A percentile compares a stretch with the other conserved stretches of the same genome.
Evolutionary conservation across 2,329 filamentous ascomycete species (phyloP).

Genomic region (Ceratocystis variospora): DNA sequence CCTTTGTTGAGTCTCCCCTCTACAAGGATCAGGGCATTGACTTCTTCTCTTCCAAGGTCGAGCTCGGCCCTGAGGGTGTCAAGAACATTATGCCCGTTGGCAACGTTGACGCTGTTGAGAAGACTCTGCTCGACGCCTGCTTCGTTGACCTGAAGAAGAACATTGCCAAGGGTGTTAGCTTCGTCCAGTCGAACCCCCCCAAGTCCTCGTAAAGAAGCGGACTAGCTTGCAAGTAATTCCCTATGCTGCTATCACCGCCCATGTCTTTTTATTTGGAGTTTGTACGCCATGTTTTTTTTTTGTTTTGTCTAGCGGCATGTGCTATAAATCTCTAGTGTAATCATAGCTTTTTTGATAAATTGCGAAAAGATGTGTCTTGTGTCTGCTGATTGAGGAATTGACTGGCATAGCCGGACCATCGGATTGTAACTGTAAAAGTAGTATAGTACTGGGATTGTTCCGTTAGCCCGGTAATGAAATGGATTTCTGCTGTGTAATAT

Average conservation of each 20-base stretch:
- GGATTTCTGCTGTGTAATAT: too few relatives aligned
- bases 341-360: constrained; percentile 16
- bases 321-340: constrained; percentile 18
- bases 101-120: constrained; percentile 69
- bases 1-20: constrained; percentile 90
- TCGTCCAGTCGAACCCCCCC: constrained; percentile 31
- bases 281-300: constrained; percentile 13
- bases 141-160: constrained; percentile 81
- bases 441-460: too few relatives aligned
- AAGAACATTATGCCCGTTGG: constrained; percentile 86
- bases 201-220: constrained; percentile 16
- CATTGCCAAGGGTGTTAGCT: constrained; percentile 74
- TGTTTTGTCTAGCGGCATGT: constrained; percentile 7
- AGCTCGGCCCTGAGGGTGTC: constrained; percentile 92
- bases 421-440: too few relatives aligned
- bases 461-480: too few relatives aligned
- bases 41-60: constrained; percentile 91
- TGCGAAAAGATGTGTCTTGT: not conserved
- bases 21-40: constrained; percentile 98
- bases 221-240: not conserved
- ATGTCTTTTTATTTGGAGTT: constrained; percentile 13
- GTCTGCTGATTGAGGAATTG: not conserved
- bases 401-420: too few relatives aligned
- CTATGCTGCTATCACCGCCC: not conserved
- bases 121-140: constrained; percentile 77